Evolutionary conservation across 331 rosid genomes (phyloP), one percentile per base, ranked within the genome.

Genomic region (Cucumis variabilis): DNA sequence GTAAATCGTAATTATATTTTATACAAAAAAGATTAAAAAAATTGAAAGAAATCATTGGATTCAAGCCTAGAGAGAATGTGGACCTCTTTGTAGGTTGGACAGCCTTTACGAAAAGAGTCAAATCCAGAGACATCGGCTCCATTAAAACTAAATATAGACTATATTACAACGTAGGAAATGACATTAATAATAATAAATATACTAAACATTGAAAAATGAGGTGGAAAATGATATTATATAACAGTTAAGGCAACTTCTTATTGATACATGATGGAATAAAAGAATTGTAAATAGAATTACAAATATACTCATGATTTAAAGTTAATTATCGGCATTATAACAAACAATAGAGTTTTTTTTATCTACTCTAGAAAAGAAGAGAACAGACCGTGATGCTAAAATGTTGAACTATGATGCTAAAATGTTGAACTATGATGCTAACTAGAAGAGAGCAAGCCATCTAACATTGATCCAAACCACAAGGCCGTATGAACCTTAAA

Each of bases 81-180:
- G 71, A 97, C 99, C 98, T 97, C 99, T 92, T 90, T 97, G 93
- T 88, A 86, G 85, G 91, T 91, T 83, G 98, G 92, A 88, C 93
- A 97, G 92, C 95, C 98, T 53, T 84, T 93, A 88, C 95, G 94
- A 70, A 95, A 97, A 62, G 98, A 97, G 84, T 89, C 90, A 90
- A 97, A 95, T 87, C 99, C 99, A 86, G 98, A 93, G 91, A 90
- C 79, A 76, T 97, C 98, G 53, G 99, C 99, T 89, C 99, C 99
- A 15, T 97, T 97, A 93, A 97, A 97, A 91, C 99, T 93, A 93
- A 95, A 97, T 91, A 97, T 97, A 89, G 99, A 97, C 99, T 97
- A 91, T 83, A 87, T 86, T 66, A 85, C 72, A 82, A 92, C 73
- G 87, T 46, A 74, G 71, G 86, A 17, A 46, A 88, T 46, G 74